Evolutionary conservation across 169 alveolate species (phyloP).

Genomic region (Condylostoma magnum): DNA sequence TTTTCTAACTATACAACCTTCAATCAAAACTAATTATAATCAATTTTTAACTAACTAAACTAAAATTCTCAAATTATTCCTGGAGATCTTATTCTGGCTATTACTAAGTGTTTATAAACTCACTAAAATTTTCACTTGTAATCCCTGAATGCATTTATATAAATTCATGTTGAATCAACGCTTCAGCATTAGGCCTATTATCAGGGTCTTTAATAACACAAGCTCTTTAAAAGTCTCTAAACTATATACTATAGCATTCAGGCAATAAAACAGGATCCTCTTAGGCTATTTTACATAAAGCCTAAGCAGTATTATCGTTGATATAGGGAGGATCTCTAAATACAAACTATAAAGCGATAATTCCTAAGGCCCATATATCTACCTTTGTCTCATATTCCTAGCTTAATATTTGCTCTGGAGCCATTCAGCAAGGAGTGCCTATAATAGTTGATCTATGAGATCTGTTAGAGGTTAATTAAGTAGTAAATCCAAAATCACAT

Average conservation of each 20-base stretch:
- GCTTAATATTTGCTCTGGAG: constrained; percentile 88
- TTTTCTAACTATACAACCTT: no score
- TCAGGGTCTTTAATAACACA: constrained; percentile 78
- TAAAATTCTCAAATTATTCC: not conserved
- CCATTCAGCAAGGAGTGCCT: constrained; percentile 96
- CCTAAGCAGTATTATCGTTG: constrained; percentile 38
- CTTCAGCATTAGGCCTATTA: constrained; percentile 69
- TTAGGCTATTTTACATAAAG: constrained; percentile 57
- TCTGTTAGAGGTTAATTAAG: not conserved
- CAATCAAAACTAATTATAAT: no score
- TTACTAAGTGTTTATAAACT: not conserved
- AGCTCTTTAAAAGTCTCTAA: constrained; percentile 67
- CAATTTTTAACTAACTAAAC: no score
- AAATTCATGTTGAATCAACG: constrained; percentile 58
- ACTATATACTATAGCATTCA: constrained; percentile 64
- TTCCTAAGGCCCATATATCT: constrained; percentile 93
- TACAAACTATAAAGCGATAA: constrained; percentile 88
- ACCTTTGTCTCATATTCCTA: constrained; percentile 71
- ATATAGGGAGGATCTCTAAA: constrained; percentile 92
- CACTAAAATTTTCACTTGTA: not conserved
- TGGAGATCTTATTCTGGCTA: not conserved
- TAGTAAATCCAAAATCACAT: constrained; percentile 82
- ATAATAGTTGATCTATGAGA: constrained; percentile 55
- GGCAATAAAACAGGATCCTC: constrained; percentile 62
- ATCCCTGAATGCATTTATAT: constrained; percentile 19